Evolutionary conservation across 179 eudicot species (phyloP), one percentile per base, ranked within the genome.

Genomic region (Camellia oleifera): DNA sequence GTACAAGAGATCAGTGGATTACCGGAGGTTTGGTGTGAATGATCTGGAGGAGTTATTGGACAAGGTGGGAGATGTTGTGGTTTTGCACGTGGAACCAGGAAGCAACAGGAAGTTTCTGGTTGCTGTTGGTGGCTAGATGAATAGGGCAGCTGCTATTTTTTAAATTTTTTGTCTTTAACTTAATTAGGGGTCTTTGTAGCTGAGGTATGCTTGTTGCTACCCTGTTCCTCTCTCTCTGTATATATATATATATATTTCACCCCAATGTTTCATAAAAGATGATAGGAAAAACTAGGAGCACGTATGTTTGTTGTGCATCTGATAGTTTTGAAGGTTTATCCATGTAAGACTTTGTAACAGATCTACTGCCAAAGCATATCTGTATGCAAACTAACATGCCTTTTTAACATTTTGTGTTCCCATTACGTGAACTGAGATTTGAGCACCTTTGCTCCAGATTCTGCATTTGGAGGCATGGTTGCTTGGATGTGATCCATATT

Each of bases 11-110:
- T 79, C 87, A n/a, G 78, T 94, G 48, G 92, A 94, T 63, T 95
- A 83, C 81, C 62, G 14, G 77, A 88, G 82, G 75, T 89, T 92
- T 78, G 99, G 97, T 23, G 97, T 90, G 66, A 83, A 82, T 57
- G 78, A 78, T 48, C 83, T 95, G 44, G 99, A 92, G 81, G 96
- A 91, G 81, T 85, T 95, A 83, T 81, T 95, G 57, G 86, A 81
- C 56, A 95, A 88, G 84, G 85, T 95, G 84, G 89, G 69, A 67
- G 99, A 95, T 84, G 89, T 95, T n/a, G 99, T 85, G 44, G 80
- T 83, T 75, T 78, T 95, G 85, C 84, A 79, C 1, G 94, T 89
- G 82, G 98, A 90, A 45, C 93, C 94, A 15, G 86, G 32, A 50
- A 86, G 90, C 85, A 87, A 83, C 84, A 90, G 81, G 82, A 92